Base-by-base conservation (phyloP, 2,329 filamentous ascomycete genomes). In the Ophiognomonia clavigignenti-juglandacearum region DNA sequence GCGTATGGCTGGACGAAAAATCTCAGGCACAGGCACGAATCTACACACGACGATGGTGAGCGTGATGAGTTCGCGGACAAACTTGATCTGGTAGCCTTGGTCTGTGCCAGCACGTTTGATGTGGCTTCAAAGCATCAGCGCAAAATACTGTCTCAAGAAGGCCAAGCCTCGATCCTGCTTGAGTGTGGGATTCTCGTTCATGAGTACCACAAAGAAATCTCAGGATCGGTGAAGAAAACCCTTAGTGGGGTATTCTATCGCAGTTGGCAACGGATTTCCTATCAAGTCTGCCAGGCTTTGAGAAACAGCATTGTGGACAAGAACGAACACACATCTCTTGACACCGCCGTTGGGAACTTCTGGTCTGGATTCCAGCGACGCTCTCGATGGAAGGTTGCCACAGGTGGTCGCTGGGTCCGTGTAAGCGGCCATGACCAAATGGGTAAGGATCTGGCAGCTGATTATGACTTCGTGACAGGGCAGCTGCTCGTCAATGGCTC, bases 401-500 rank as follows among this genome's bases (percentile, higher is more conserved):
- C 40, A 3, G 14, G 35, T 16, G 5, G 47, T 6, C 23, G 58
- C 43, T 59, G 60, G 49, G 26, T 65, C 20, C 39, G 67, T 1
- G 43, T 51, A 8, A 8, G 50, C 14, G 31, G 34, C 11, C 13
- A 29, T 19, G 18, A 19, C 3, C 7, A 13, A 8, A 8, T 29
- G 7, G 19, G 34, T 22, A 29, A 22, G 3, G 24, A 51, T 4
- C 52, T 63, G 19, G 6, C 24, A 3, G 64, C 77, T 4, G 68
- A 74, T 22, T 73, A 72, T 52, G 77, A 78, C 50, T 40, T 79
- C 0, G 52, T 83, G 2, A 73, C 66, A 0, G 77, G 72, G 0
- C 64, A 72, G 20, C 59, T 84, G 0, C 63, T 80, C 0, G 67
- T 82, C 1, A 66, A 80, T 47, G 77, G 78, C 0, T 35, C 61